These are phyloP conservation scores for Candida manassasensis DNA, from an alignment of 805 yeast species.

Conservation along the genomic window DNA sequence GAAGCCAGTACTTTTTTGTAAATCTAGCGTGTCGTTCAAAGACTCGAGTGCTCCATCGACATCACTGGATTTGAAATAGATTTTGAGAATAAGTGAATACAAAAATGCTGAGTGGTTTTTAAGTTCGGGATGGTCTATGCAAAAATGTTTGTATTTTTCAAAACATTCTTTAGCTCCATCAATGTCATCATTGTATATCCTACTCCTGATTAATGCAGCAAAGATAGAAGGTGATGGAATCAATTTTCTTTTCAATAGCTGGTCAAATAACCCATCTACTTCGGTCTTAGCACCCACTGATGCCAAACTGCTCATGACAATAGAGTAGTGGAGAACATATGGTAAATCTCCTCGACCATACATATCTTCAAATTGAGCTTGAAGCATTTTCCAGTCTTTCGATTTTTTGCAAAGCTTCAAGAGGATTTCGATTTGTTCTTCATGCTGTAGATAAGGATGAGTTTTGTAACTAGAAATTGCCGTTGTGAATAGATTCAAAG, in stretches of 20 bases:
- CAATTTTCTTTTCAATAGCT: constrained; percentile 42
- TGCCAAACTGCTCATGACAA: constrained; percentile 59
- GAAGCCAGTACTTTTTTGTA: constrained; percentile 12
- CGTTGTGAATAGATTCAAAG: constrained; percentile 16
- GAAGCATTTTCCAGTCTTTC: constrained; percentile 52
- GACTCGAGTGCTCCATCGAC: constrained; percentile 23
- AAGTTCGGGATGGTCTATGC: neutral
- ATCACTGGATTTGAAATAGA: constrained; percentile 22
- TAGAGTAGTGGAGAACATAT: constrained; percentile 49
- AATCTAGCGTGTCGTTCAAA: constrained; percentile 17
- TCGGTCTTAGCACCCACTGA: constrained; percentile 41
- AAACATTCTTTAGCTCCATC: constrained; percentile 25
- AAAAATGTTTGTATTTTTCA: constrained; percentile 16
- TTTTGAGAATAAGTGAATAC: constrained; percentile 21
- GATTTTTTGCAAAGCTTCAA: constrained; percentile 42
- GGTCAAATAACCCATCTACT: constrained; percentile 47
- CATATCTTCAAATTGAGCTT: constrained; percentile 51
- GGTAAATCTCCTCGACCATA: constrained; percentile 54
- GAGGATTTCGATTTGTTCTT: constrained; percentile 45
- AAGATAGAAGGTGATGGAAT: constrained; percentile 42
- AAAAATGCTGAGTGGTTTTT: constrained; percentile 4
- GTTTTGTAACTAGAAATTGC: constrained; percentile 28
- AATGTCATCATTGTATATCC: constrained; percentile 32
- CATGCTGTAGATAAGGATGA: constrained; percentile 39
- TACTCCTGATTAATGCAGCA: constrained; percentile 34